These are phyloP conservation scores for Globisporangium megalacanthum DNA, from an alignment of 352 stramenopile genomes.

Conservation along the genomic window DNA sequence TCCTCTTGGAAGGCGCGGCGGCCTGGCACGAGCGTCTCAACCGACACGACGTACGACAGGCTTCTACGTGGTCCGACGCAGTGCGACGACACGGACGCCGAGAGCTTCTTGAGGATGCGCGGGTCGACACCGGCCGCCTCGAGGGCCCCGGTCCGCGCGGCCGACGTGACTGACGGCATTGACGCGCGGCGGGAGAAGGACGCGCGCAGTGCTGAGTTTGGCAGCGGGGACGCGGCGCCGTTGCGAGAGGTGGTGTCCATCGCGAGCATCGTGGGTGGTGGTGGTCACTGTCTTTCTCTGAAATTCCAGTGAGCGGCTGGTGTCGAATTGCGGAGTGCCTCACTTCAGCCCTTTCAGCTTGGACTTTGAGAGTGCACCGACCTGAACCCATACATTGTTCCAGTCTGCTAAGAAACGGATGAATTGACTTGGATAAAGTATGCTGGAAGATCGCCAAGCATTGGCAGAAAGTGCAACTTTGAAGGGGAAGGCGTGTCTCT, in stretches of 20 bases:
- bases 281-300: neutral
- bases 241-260: neutral
- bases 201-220: neutral
- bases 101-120: constrained; percentile 78
- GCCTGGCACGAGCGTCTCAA: constrained; percentile 63
- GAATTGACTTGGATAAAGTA: neutral
- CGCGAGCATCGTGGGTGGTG: constrained; percentile 2
- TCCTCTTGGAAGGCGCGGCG: constrained; percentile 50
- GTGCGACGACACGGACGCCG: constrained; percentile 65
- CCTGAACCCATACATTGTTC: too few relatives aligned
- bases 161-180: constrained; percentile 7
- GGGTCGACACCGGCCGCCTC: constrained; percentile 40
- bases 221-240: constrained; percentile 5
- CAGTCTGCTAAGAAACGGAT: neutral
- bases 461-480: neutral
- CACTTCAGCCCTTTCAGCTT: too few relatives aligned
- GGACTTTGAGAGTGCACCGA: too few relatives aligned
- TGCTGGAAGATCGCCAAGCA: neutral
- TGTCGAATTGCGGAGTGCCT: neutral
- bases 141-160: too few relatives aligned
- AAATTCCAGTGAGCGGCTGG: neutral
- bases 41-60: constrained; percentile 73
- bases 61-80: constrained; percentile 64
- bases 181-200: constrained; percentile 13
- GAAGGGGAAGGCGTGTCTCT: constrained; percentile 3